Evolutionary conservation across 2,329 filamentous ascomycete genomes (phyloP).

Genomic region (Didymosphaeria variabile): DNA sequence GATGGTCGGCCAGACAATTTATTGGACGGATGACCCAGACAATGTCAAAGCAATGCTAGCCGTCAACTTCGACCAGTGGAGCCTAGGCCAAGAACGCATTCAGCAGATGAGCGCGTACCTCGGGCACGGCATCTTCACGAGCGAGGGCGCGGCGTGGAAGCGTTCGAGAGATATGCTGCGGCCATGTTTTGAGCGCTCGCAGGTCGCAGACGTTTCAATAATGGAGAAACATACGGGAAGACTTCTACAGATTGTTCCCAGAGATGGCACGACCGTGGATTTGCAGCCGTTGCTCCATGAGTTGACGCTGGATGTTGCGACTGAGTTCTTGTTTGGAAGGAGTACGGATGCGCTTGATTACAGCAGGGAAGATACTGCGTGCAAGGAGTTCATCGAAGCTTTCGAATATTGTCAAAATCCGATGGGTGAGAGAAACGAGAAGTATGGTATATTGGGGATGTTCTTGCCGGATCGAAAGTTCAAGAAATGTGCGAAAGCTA

Average conservation of each 20-base stretch:
- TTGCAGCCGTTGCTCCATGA: neutral
- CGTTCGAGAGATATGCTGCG: constrained; percentile 4
- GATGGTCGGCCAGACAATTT: constrained; percentile 21
- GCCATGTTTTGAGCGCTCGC: neutral
- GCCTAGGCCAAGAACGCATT: constrained; percentile 27
- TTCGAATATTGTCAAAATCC: constrained; percentile 32
- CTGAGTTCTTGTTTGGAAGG: constrained; percentile 3
- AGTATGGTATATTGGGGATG: constrained; percentile 20
- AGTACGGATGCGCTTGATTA: neutral
- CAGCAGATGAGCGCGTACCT: constrained; percentile 22
- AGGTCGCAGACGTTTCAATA: neutral
- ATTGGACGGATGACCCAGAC: constrained; percentile 32
- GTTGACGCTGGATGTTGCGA: constrained; percentile 3
- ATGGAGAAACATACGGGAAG: neutral
- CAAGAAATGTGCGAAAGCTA: constrained; percentile 24
- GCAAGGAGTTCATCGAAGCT: constrained; percentile 29
- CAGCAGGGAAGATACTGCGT: constrained; percentile 10
- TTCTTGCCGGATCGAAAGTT: constrained; percentile 30
- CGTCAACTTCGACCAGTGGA: constrained; percentile 29
- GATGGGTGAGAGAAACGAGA: constrained; percentile 20
- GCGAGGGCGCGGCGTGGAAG: constrained; percentile 31
- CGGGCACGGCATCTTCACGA: constrained; percentile 38
- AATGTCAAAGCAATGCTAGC: constrained; percentile 36
- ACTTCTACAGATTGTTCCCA: neutral
- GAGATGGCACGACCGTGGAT: constrained; percentile 6